Evolutionary conservation across 2,329 filamentous ascomycete genomes (phyloP), one percentile per base, ranked within the genome.

Genomic region (Hypoxylon sp.): DNA sequence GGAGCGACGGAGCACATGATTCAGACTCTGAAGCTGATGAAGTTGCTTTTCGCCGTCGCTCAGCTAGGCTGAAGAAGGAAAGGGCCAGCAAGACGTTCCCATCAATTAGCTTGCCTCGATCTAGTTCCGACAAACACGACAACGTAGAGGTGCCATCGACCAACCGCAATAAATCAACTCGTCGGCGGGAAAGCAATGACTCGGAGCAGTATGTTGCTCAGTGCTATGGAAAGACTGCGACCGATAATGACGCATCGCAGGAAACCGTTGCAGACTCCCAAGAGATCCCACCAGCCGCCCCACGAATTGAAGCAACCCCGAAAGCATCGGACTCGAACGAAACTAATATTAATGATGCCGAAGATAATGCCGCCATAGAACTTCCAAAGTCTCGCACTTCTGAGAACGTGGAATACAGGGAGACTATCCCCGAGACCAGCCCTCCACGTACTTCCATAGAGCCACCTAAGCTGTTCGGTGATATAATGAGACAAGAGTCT

Each of bases 381-480:
- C 19, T 48, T 37, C 52, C 50, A 17, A 37, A 54, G 5, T 42
- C 46, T 16, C 44, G 21, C 44, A 46, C 17, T 3, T 45, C 54
- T 2, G 44, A 46, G n/a, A 52, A 47, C 11, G 13, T 40, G 7
- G 63, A 55, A 32, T 58, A 61, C 19, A 64, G 51, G 20, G 66
- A 69, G n/a, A 65, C 57, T 9, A 66, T 69, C 13, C 67, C 66
- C 6, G 67, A 69, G 37, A 69, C 67, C 4, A 69, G 67, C 30
- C 65, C 67, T 45, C 51, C 58, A n/a, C 46, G 55, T 34, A 63
- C 61, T 35, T 54, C 49, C 9, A 27, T 50, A 29, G 59, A 62
- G 21, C 60, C 44, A 21, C 63, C 63, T 11, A 66, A 51, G 37
- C 49, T 56, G 17, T 36, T 58, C 16, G 42, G 55, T 26, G 60